Evolutionary conservation across 2,329 filamentous ascomycete genomes (phyloP), one percentile per base, ranked within the genome.

Genomic region (Alternaria brassicae): DNA sequence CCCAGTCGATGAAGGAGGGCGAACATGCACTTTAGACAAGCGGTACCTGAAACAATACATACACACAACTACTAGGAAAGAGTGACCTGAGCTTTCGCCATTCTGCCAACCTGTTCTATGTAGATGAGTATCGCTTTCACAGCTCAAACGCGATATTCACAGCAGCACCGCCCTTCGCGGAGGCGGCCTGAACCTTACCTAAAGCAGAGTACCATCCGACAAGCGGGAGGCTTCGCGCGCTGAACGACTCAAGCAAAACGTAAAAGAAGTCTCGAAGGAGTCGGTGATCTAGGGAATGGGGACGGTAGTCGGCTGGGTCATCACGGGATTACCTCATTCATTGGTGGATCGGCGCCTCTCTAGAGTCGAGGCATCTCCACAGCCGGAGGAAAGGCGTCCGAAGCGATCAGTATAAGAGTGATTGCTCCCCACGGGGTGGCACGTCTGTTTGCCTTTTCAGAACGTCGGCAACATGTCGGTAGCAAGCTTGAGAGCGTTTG

Each of bases 321-420:
- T 60, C 51, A 60, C 48, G 44, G 34, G 48, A 50, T 36, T 25
- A 21, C 41, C 32, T 9, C 44, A 56, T 59, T 59, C 42, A 64
- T 62, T 62, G 56, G 61, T 51, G 45, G 55, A 59, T 59, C 36
- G 21, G 48, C 53, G 25, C 17, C 45, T 56, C 44, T 49, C 32
- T 54, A 17, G 48, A 13, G 40, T 47, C 44, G 17, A 41, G 4
- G 17, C 9, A 51, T 56, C 59, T 53, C 62, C 62, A 65, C 62
- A 60, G 17, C 54, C 60, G 62, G 62, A 53, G 37, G 28, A 65
- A 58, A 53, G 41, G 28, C 30, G 40, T 60, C 60, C 62, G 62
- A 65, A 39, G 51, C 12, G 25, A 39, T 36, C 27, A 45, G 50
- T 62, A 62, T 62, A 62, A 62, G 48, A 45, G 13, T 27, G 30